phyloP scores from a whole-genome alignment of 2,329 filamentous ascomycete species.

The Sclerotinia nivalis region DNA sequence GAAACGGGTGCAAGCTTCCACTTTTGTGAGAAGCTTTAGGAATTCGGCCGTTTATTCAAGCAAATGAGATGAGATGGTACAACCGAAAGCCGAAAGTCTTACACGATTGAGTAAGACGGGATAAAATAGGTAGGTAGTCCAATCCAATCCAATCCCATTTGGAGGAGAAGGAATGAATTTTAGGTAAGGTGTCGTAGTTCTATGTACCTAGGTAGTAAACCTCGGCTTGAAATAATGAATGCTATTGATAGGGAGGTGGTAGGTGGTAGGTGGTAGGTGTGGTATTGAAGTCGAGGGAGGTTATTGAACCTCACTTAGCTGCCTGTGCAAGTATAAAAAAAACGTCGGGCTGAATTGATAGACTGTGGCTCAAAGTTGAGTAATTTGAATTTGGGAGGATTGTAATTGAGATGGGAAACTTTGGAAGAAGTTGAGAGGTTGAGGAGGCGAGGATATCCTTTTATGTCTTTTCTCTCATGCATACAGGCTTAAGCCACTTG shows the following conservation, averaged over 20 bases:
- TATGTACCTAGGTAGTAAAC: neutral
- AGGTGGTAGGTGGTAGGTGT: neutral
- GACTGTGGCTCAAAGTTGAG: conserved; percentile 14
- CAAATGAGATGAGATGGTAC: conserved; percentile 15
- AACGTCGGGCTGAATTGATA: neutral
- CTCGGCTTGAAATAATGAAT: conserved; percentile 1
- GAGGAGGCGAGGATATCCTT: conserved; percentile 24
- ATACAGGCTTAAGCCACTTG: conserved; percentile 23
- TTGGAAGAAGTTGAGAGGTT: conserved; percentile 18
- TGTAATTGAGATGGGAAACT: neutral
- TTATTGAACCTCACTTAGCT: neutral
- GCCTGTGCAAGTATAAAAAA: neutral
- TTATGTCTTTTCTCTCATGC: conserved; percentile 26
- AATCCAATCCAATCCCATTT: conserved; percentile 11
- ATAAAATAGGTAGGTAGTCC: neutral
- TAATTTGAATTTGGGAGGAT: neutral
- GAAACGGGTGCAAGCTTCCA: conserved; percentile 21
- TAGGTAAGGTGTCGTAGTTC: neutral
- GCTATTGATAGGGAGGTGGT: neutral
- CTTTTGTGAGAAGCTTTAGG: neutral
- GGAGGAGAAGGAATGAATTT: neutral
- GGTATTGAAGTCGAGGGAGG: neutral
- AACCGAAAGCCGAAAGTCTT: conserved; percentile 13
- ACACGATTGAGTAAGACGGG: conserved; percentile 17
- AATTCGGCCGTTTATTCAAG: conserved; percentile 13